Base-by-base conservation (phyloP, 2,329 filamentous ascomycete genomes). In the Pseudocercospora crystallina region DNA sequence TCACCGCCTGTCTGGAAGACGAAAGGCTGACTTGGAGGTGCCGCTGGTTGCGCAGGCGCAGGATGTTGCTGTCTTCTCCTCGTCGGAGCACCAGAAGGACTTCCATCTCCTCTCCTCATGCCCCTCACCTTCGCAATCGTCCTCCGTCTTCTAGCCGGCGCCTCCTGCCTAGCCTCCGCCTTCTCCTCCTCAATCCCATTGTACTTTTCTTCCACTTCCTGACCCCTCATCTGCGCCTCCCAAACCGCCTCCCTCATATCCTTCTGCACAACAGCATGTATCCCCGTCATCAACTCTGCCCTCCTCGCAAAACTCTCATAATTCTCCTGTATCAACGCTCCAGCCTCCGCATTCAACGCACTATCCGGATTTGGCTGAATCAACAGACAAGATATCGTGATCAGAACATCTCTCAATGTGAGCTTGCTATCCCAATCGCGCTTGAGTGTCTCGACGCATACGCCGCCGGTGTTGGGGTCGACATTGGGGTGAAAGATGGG, bases 401-500 rank as follows among this genome's bases (percentile, higher is more conserved):
- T 67, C 13, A 85, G 67, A 2, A 85, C 80, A 69, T 85, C 80
- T 40, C 79, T 70, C 43, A 85, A 63, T 20, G 80, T 84, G 56
- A 85, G 66, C 26, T 72, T 77, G 11, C 74, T 69, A 50, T 80
- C 76, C 82, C 82, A 85, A 59, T 84, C 82, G 40, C 80, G 73
- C 69, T 85, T 85, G 38, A 85, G 62, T 2, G 82, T 85, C 68
- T 85, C 82, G 2, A 85, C 80, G 54, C 82, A 85, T 2, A 85
- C 80, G 1, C 77, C 78, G 5, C 82, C 82, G 0, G 78, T 80
- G n/a, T 73, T 70, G 45, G 83, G 80, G 55, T 85, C 82, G 43
- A 85, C 79, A 60, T 85, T 85, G 0, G 82, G 82, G 58, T 85
- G 82, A 75, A 81, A 85, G 56, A 85, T 80, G 5, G 76, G 73